Base-by-base conservation (phyloP, 306 rosid genomes). In the Crotalaria pallida region DNA sequence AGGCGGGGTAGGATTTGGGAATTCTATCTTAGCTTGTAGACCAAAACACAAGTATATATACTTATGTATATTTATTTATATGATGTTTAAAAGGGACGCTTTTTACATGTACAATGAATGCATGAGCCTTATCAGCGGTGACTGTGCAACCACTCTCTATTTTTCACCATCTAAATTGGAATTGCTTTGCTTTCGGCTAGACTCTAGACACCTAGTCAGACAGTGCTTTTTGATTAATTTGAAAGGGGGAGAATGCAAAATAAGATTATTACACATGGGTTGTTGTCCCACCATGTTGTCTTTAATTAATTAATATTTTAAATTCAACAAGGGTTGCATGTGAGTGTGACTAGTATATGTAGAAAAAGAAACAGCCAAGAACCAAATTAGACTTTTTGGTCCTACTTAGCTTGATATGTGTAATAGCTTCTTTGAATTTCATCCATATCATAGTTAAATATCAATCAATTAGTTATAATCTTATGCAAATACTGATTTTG, bases 231-330 rank as follows among this genome's bases (percentile, higher is more conserved):
- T 84, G 75, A 79, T 82, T 82, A 75, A 69, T 58, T 67, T 79
- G 80, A 80, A 82, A 62, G 77, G 33, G 18, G n/a, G 29, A 77
- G 70, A 76, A 40, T 45, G 47, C 43, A 27, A 10, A 73, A 66
- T 49, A 64, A 49, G 66, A 70, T 77, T 56, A 74, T 60, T 73
- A 73, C 92, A 85, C 96, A 82, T 88, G 96, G 82, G 66, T 34
- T 87, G 66, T 34, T 87, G 96, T 77, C 90, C 82, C 75, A 47
- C 78, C 49, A 22, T 56, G 36, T 71, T 82, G 57, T 51, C 66
- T 6, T 6, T n/a, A n/a, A n/a, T n/a, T n/a, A n/a, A n/a, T n/a
- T 21, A 48, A 84, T 84, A 59, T 67, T 72, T 72, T 62, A 73
- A 69, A 57, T 69, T 21, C 9, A 43, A 13, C 53, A 19, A 16